A percentile compares a stretch with the other conserved stretches of the same genome.
phyloP scores from a whole-genome alignment of 495 filamentous ascomycete species.

The Hypomontagnella monticulosa region DNA sequence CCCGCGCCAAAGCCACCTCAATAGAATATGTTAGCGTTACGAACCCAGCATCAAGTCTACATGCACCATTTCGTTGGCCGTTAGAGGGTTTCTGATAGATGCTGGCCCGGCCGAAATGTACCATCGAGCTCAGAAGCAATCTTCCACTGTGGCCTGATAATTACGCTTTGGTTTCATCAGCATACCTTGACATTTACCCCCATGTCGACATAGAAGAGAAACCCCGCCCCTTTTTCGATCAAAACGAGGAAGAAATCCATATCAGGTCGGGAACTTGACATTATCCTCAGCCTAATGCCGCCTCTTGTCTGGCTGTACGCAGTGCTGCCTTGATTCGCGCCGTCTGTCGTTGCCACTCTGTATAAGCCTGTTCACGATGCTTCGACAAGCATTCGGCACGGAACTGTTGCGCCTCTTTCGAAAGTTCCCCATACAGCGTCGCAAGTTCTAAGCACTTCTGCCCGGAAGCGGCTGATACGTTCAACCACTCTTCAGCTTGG shows the following conservation, averaged over 20 bases:
- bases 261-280: not conserved
- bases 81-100: too few species aligned
- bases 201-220: not conserved
- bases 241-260: not conserved
- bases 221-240: not conserved
- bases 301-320: conserved; percentile 28
- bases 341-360: conserved; percentile 30
- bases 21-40: too few species aligned
- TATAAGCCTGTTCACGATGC: conserved; percentile 26
- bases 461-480: conserved; percentile 5
- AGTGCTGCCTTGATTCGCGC: conserved; percentile 17
- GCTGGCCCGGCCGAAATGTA: too few species aligned
- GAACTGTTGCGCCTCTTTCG: conserved; percentile 20
- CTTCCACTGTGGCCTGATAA: too few species aligned
- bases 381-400: conserved; percentile 24
- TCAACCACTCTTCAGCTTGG: conserved; percentile 21
- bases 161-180: too few species aligned
- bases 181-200: not conserved
- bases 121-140: too few species aligned
- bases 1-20: too few species aligned
- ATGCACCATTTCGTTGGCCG: too few species aligned
- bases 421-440: conserved; percentile 27
- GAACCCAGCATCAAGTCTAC: too few species aligned
- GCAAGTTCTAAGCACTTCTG: conserved; percentile 26
- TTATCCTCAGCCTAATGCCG: conserved; percentile 2